Conservation (phyloP, 2,329 filamentous ascomycete genomes). For the Hypoxylon sp. region DNA sequence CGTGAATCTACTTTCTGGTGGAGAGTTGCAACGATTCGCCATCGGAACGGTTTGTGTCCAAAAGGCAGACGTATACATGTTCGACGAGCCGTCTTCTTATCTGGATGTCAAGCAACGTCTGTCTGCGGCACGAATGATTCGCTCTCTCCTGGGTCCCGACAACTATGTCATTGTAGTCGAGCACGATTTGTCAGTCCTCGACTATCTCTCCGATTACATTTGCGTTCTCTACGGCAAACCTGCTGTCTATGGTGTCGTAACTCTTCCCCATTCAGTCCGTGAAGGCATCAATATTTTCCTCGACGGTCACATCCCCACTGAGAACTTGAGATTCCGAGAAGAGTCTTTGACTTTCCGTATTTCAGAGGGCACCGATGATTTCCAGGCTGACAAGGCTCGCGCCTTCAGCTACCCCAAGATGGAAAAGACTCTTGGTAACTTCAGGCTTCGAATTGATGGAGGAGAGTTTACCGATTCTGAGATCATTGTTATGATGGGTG, state of each 20-base stretch:
- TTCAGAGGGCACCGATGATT: constrained; percentile 90
- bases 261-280: constrained; percentile 92
- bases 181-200: constrained; percentile 98
- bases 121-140: constrained; percentile 91
- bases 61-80: constrained; percentile 99
- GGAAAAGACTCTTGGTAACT: constrained; percentile 92
- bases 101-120: constrained; percentile 99
- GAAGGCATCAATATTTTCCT: constrained; percentile 99
- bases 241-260: constrained; percentile 97
- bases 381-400: constrained; percentile 84
- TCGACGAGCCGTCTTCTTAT: constrained; percentile 98
- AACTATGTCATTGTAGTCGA: constrained; percentile 99
- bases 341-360: constrained; percentile 97
- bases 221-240: constrained; percentile 97
- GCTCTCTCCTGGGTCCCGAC: constrained; percentile 87
- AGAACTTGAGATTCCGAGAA: constrained; percentile 98
- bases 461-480: constrained; percentile 97
- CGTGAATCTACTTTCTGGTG: constrained; percentile 90
- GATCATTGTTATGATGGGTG: constrained; percentile 99
- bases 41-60: constrained; percentile 97
- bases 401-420: constrained; percentile 91
- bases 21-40: constrained; percentile 97
- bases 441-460: constrained; percentile 84
- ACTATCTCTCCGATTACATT: constrained; percentile 98
- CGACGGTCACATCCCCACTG: constrained; percentile 96